phyloP scores from a whole-genome alignment of 805 yeast species.

The Hanseniaspora hatyaiensis region DNA sequence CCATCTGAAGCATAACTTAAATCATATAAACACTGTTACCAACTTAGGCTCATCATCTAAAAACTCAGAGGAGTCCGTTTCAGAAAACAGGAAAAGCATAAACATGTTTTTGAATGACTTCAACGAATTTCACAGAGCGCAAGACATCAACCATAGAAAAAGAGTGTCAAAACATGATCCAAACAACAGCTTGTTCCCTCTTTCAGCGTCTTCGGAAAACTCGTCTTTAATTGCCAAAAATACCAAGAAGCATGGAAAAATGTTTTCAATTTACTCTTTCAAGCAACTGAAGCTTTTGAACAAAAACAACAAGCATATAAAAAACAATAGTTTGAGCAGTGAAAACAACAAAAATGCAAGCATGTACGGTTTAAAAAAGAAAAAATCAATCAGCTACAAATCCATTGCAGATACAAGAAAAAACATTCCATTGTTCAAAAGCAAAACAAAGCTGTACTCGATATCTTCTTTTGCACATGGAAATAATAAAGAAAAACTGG shows the following conservation, averaged over 20 bases:
- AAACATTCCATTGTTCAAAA: constrained; percentile 10
- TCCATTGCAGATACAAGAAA: neutral
- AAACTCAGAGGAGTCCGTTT: neutral
- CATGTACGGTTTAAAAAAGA: neutral
- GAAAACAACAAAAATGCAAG: neutral
- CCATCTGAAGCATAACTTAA: constrained; percentile 10
- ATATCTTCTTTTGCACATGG: neutral
- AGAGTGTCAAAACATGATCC: constrained; percentile 15
- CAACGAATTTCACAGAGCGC: constrained; percentile 18
- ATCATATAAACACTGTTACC: constrained; percentile 14
- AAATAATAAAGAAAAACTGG: neutral
- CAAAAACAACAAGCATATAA: neutral
- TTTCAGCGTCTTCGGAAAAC: neutral
- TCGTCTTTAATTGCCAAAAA: neutral
- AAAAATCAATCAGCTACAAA: constrained; percentile 8
- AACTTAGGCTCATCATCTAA: too few relatives aligned
- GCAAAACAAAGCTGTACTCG: neutral
- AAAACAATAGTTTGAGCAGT: neutral
- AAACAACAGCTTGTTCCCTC: neutral
- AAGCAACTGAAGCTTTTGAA: neutral
- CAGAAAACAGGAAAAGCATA: neutral
- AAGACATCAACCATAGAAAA: constrained; percentile 18
- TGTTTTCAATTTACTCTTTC: neutral
- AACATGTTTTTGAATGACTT: constrained; percentile 15
- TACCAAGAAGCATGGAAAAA: neutral